Evolutionary conservation across 371 early-diverging fungal species (phyloP).

Genomic region (Hamiltosporidium tvaerminnensis): DNA sequence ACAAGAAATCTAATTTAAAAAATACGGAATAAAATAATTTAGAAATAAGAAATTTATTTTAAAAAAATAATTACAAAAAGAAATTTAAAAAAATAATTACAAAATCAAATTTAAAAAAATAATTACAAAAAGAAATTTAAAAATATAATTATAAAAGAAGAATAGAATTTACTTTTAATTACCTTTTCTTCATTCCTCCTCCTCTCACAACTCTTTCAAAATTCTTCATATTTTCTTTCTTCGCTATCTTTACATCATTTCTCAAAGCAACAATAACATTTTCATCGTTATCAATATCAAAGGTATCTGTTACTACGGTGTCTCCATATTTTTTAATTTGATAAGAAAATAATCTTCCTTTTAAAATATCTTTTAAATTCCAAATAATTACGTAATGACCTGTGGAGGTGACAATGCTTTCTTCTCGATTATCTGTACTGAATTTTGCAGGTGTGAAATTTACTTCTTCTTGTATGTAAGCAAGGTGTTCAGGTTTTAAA

Average conservation of each 20-base stretch:
- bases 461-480: conserved; percentile 45
- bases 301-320: conserved; percentile 51
- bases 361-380: conserved; percentile 49
- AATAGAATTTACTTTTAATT: too few relatives aligned
- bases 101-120: too few relatives aligned
- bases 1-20: too few relatives aligned
- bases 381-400: conserved; percentile 50
- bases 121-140: too few relatives aligned
- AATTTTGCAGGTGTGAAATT: conserved; percentile 53
- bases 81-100: too few relatives aligned
- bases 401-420: conserved; percentile 47
- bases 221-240: conserved; percentile 23
- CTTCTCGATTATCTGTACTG: conserved; percentile 39
- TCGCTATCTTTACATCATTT: conserved; percentile 49
- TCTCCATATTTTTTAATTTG: conserved; percentile 39
- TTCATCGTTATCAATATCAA: conserved; percentile 44
- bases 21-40: too few relatives aligned
- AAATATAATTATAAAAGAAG: too few relatives aligned
- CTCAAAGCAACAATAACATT: conserved; percentile 51
- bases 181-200: too few relatives aligned
- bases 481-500: conserved; percentile 53
- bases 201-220: conserved; percentile 8
- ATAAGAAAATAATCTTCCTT: conserved; percentile 47
- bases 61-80: too few relatives aligned
- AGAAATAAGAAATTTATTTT: too few relatives aligned